phyloP scores from a whole-genome alignment of 805 yeast species.

The Yamadazyma endophytica region DNA sequence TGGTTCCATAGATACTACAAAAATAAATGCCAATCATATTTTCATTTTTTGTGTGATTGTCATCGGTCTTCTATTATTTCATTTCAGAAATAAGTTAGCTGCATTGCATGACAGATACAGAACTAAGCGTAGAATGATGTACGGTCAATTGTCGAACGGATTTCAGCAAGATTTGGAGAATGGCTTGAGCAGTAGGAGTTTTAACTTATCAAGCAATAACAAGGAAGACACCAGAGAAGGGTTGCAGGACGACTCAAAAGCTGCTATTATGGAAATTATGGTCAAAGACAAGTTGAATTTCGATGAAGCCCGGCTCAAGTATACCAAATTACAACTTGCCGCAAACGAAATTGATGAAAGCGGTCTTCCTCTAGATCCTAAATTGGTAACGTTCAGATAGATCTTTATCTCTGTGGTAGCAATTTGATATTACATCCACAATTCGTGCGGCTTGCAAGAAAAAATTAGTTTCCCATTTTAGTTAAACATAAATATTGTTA shows the following conservation, averaged over 20 bases:
- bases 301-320: constrained; percentile 65
- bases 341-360: constrained; percentile 55
- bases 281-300: constrained; percentile 44
- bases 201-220: constrained; percentile 46
- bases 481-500: too few species aligned
- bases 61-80: constrained; percentile 19
- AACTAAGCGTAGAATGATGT: constrained; percentile 18
- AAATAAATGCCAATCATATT: constrained; percentile 14
- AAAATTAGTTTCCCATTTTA: too few species aligned
- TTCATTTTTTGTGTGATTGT: constrained; percentile 14
- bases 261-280: constrained; percentile 54
- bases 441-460: neutral
- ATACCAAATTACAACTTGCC: constrained; percentile 42
- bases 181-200: constrained; percentile 58
- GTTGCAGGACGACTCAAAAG: constrained; percentile 51
- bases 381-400: constrained; percentile 45
- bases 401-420: too few species aligned
- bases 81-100: constrained; percentile 27
- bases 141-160: constrained; percentile 8
- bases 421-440: neutral
- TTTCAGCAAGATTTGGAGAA: constrained; percentile 24
- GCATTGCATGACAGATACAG: constrained; percentile 25
- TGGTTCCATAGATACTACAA: neutral
- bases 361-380: constrained; percentile 68
- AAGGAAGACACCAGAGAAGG: constrained; percentile 60